A percentile compares a stretch with the other conserved stretches of the same genome.
Evolutionary conservation across 2,329 filamentous ascomycete genomes (phyloP).

Genomic region (Colletotrichum siamense): DNA sequence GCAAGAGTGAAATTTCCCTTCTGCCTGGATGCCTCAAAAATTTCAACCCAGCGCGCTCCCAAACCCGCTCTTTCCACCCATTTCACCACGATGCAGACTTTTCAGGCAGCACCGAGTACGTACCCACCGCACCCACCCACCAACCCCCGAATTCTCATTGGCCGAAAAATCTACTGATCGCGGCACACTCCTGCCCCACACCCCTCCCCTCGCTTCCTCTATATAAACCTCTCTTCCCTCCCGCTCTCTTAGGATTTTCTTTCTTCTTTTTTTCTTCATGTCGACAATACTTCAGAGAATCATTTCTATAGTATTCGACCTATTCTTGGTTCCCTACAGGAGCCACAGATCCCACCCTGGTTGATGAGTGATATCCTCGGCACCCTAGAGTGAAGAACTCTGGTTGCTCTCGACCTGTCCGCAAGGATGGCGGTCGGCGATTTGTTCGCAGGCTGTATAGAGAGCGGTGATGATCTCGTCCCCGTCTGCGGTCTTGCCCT

Average conservation of each 20-base stretch:
- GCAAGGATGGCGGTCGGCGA: slow-evolving; percentile 62
- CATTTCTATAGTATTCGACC: slow-evolving; percentile 98
- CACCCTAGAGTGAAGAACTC: slow-evolving; percentile 84
- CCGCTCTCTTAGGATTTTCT: slow-evolving; percentile 1
- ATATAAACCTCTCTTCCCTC: not conserved
- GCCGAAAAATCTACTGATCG: slow-evolving; percentile 2
- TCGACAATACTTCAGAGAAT: slow-evolving; percentile 64
- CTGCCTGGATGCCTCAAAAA: not conserved
- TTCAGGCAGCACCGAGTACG: not conserved
- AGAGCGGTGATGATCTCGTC: slow-evolving; percentile 93
- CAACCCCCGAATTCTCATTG: not conserved
- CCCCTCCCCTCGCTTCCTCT: not conserved
- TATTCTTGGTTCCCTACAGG: slow-evolving; percentile 89
- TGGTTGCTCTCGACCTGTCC: slow-evolving; percentile 64
- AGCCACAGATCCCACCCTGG: slow-evolving; percentile 96
- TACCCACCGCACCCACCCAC: not conserved
- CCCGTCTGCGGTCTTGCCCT: slow-evolving; percentile 75
- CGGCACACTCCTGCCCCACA: not conserved
- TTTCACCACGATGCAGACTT: not conserved
- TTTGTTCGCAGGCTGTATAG: slow-evolving; percentile 65
- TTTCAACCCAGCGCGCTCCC: not conserved
- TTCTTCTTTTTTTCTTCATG: slow-evolving; percentile 21
- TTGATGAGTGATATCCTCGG: slow-evolving; percentile 92
- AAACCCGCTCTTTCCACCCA: not conserved
- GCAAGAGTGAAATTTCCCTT: not conserved